phyloP scores from a whole-genome alignment of 2,329 filamentous ascomycete genomes.

The Amphichorda felina region DNA sequence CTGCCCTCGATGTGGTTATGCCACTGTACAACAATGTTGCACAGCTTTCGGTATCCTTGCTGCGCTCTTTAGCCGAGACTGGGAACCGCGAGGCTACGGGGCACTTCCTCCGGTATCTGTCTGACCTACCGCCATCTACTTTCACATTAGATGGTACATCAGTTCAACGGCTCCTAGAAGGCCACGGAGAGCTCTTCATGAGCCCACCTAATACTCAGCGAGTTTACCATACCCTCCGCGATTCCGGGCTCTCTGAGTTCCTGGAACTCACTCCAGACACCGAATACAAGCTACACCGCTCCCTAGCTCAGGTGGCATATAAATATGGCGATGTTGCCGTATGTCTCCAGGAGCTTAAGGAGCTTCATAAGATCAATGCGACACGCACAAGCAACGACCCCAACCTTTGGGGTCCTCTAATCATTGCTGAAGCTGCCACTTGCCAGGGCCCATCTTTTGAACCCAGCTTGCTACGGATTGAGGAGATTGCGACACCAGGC shows the following conservation, averaged over 20 bases:
- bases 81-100: not conserved
- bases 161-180: not conserved
- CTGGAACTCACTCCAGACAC: constrained; percentile 7
- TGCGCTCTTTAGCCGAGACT: not conserved
- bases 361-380: constrained; percentile 4
- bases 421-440: not conserved
- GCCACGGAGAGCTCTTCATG: constrained; percentile 2
- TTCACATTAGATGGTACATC: not conserved
- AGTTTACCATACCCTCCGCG: constrained; percentile 14
- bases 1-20: not conserved
- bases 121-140: not conserved
- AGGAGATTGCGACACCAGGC: not conserved
- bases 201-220: constrained; percentile 10
- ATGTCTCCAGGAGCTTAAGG: constrained; percentile 4
- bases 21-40: not conserved
- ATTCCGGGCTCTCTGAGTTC: constrained; percentile 13
- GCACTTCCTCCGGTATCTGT: not conserved
- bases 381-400: not conserved
- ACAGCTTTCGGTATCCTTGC: not conserved
- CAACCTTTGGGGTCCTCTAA: not conserved
- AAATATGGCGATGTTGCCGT: not conserved
- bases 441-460: not conserved
- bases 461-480: not conserved
- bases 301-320: constrained; percentile 13
- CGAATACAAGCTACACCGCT: constrained; percentile 16